Evolutionary conservation across 108 stramenopile species (phyloP), one percentile per base, ranked within the genome.

Genomic region (Mediolabrus comicus): DNA sequence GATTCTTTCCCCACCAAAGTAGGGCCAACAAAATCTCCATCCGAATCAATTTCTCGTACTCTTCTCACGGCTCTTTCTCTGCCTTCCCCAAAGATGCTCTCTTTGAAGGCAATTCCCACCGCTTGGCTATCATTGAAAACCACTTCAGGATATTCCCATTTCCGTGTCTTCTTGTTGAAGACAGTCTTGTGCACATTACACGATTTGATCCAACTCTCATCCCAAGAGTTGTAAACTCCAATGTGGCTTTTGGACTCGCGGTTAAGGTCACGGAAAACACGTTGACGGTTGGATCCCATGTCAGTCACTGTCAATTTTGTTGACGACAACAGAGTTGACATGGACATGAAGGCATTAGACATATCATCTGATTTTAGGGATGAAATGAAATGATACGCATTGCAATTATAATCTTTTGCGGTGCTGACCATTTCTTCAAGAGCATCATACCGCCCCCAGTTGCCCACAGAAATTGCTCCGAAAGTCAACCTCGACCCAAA

Each of bases 1-100:
- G 83, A 78, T 57, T 83, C 83, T 39, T 85, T 85, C 12, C 80
- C 84, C 3, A 85, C 84, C 5, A 85, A 32, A 22, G 74, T 41
- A 7, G 64, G 71, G 16, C 82, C 84, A 1, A 83, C 27, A 31
- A 74, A 58, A 3, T 43, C n/a, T 38, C 71, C 74, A 36, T 28
- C n/a, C n/a, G 13, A 12, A 57, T 28, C 49, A 31, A 77, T 38
- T 27, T 83, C 84, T 53, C 72, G 69, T 0, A 85, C 71, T 17
- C 75, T 54, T 30, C 62, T 61, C 4, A 85, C 84, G 26, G 80
- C 80, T 54, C 84, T 69, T 52, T 85, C 82, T 26, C 64, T 76
- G 1, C 84, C 84, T 53, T 83, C 75, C 12, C 84, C 84, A 60
- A 80, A 81, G 1, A 65, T 49, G 36, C 39, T 12, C 43, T 52